Evolutionary conservation across 768 basidiomycete species (phyloP), one percentile per base, ranked within the genome.

Genomic region (Mycena vulgaris): DNA sequence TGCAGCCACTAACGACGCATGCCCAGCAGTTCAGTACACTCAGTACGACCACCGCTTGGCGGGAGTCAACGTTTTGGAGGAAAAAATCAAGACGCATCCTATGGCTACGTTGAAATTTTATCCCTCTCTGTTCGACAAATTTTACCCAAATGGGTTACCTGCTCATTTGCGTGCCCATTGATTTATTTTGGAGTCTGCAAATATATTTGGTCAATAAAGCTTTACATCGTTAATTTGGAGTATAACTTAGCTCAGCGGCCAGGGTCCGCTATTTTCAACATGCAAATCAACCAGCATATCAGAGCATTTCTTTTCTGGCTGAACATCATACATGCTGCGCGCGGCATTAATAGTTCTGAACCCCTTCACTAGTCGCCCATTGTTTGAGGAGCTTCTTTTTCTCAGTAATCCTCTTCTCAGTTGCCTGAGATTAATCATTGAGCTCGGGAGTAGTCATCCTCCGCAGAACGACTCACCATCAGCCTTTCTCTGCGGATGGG

Each of bases 371-470:
- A 21, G 40, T 14, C 21, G 23, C 11, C 48, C 31, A 57, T 31
- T 59, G 25, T 10, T 27, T 27, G 14, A 66, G 57, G 5, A 59
- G n/a, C 48, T 35, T 59, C 51, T 28, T 53, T 37, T 67, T 67
- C 49, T 67, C 59, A 3, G 9, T n/a, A 8, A 67, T 42, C 48
- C 66, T 60, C 14, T 45, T 67, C 23, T 67, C 16, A 8, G 42
- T 60, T 0, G 28, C 31, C 66, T 60, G 40, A 42, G n/a, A 23
- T 28, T 16, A 45, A 2, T n/a, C 21, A 35, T 30, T 31, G 40
- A 52, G 30, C 13, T 6, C 2, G 23, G n/a, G 10, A 37, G 53
- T 25, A 37, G 47, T n/a, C 17, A 27, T 23, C 17, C 4, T 55
- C 27, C 14, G 47, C 4, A 51, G 8, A 13, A 19, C 21, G 3